Evolutionary conservation across 192 early-diverging fungal genomes (phyloP), one percentile per base, ranked within the genome.

Genomic region (Umbelopsis ramanniana): DNA sequence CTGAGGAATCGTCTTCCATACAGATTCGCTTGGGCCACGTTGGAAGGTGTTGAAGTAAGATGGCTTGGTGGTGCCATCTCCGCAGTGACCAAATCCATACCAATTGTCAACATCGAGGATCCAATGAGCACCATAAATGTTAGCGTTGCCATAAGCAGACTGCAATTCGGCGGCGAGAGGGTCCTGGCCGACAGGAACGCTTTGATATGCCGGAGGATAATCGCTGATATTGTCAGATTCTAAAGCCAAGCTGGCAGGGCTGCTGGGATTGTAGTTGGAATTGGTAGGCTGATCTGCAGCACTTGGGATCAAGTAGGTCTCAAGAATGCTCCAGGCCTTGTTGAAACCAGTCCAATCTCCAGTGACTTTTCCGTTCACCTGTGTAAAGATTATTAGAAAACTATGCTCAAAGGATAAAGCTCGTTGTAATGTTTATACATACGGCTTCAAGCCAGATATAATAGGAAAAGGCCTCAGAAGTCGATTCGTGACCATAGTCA

Each of bases 161-260:
- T n/a, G 7, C 48, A 50, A 50, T 50, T 50, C 48, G 19, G 48
- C 48, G 6, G 48, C 48, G n/a, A 50, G 15, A 15, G 48, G 48
- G 6, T 50, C 48, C 6, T 17, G n/a, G 15, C 48, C 48, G 6
- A 50, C 48, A 50, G 48, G 48, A 21, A n/a, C 48, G 15, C 2
- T n/a, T 6, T 15, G 48, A n/a, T 50, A 50, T 8, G 48, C 15
- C n/a, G 48, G 15, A 50, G 48, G 48, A 15, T 50, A 50, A 15
- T 50, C 48, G 48, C 48, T 50, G 48, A 50, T 50, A 6, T 50
- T 50, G 48, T 50, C 48, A 50, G 48, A 50, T 50, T 50, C 48
- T 6, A 50, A 6, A 5, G 48, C 9, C 15, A 50, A 21, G 15
- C 48, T 50, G n/a, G 48, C 48, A 3, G 48, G 48, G 48, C 48